A percentile compares a stretch with the other conserved stretches of the same genome.
Evolutionary conservation across 1,284 basidiomycete species (phyloP).

Genomic region (Pseudozyma sp.): DNA sequence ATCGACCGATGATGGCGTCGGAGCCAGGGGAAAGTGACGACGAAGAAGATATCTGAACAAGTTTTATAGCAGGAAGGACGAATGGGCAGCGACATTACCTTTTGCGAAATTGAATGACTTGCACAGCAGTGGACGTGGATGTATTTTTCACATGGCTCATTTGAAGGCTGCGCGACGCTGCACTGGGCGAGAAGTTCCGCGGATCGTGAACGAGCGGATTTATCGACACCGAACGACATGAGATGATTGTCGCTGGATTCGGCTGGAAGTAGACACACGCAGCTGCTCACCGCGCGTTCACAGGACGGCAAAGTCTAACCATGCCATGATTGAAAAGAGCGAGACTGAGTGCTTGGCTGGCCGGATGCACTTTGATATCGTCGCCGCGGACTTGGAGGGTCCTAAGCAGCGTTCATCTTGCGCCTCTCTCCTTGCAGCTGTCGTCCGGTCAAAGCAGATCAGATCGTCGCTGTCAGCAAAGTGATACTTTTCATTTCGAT

Average conservation of each 20-base stretch:
- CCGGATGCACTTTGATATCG: neutral
- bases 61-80: neutral
- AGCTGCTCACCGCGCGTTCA: too few relatives aligned
- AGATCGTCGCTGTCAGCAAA: neutral
- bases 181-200: too few relatives aligned
- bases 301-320: too few relatives aligned
- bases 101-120: too few relatives aligned
- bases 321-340: neutral
- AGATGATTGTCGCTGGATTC: too few relatives aligned
- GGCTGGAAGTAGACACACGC: too few relatives aligned
- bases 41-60: conserved; percentile 26
- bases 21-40: conserved; percentile 35
- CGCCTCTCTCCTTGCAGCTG: conserved; percentile 60
- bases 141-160: too few relatives aligned
- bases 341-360: neutral
- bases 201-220: too few relatives aligned
- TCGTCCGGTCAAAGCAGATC: neutral
- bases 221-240: too few relatives aligned
- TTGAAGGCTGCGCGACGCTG: too few relatives aligned
- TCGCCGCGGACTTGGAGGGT: neutral
- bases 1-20: conserved; percentile 48
- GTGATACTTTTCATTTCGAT: neutral
- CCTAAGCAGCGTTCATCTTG: conserved; percentile 45
- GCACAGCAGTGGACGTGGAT: too few relatives aligned
- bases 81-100: neutral